Evolutionary conservation across 2,329 filamentous ascomycete genomes (phyloP), one percentile per base, ranked within the genome.

Genomic region (Hypoxylon sp.): DNA sequence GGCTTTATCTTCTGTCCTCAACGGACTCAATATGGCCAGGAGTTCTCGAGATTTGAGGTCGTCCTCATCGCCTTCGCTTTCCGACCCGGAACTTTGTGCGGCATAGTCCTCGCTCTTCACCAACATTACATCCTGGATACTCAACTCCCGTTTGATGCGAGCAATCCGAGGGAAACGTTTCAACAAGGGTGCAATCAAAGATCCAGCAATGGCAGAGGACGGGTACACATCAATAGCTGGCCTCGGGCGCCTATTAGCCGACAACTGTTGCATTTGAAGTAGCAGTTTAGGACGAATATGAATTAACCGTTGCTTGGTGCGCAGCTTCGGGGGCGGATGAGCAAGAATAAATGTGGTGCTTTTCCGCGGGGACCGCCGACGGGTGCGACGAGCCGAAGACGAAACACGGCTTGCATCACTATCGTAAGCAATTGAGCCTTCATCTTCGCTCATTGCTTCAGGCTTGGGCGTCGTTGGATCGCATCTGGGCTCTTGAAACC

Each of bases 191-290:
- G 88, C 85, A 21, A 88, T 83, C 61, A 87, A 88, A 55, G 84
- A 80, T 64, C 85, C 79, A 47, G 84, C 80, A 41, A 90, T 81
- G 12, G 86, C 81, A n/a, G 86, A 87, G 1, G 89, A 88, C 0
- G 91, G 90, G 43, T 93, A 85, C n/a, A 93, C 87, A 71, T 95
- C 91, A 68, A 92, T 88, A 3, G 87, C 85, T 0, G 91, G 91
- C 54, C 84, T 83, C 0, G 90, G 90, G 23, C 91, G 86, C 14
- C 82, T 82, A 65, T 87, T 84, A 41, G 83, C 78, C 1, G 85
- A 82, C n/a, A 93, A 76, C 61, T 87, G 84, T 73, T 94, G 91
- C 14, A 94, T 80, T 76, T 95, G 91, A 5, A 94, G 83, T 5
- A 93, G 80, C 16, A 93, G 80, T 55, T 87, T 87, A 9, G 91